Percentiles rank a stretch among this genome's conserved stretches.
Evolutionary conservation across 75 land plant genomes (phyloP).

Genomic region (Pinus tabuliformis): DNA sequence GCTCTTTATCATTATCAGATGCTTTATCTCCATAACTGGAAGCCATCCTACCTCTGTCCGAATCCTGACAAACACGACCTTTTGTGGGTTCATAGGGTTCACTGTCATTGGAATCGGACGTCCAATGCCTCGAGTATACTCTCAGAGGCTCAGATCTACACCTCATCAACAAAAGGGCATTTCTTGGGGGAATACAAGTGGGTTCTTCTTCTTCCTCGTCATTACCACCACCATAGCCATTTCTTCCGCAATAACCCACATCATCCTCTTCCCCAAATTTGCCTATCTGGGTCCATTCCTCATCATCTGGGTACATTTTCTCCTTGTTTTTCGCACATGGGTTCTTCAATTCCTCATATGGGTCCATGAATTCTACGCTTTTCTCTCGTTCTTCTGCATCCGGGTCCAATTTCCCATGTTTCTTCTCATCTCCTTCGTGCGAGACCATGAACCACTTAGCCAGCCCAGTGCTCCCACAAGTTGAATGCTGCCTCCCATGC

Average conservation of each 20-base stretch:
- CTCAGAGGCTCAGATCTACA: slow-evolving; percentile 72
- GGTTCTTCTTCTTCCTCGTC: slow-evolving; percentile 4
- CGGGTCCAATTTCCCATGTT: slow-evolving; percentile 2
- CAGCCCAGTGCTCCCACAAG: slow-evolving; percentile 19
- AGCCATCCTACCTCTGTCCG: slow-evolving; percentile 11
- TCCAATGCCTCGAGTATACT: slow-evolving; percentile 21
- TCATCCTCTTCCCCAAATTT: not conserved
- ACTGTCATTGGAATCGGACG: not conserved
- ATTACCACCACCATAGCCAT: not conserved
- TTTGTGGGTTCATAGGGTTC: not conserved
- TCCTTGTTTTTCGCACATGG: slow-evolving; percentile 6
- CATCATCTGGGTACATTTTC: not conserved
- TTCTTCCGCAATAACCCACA: not conserved
- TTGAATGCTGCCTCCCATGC: not conserved
- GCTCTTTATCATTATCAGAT: not conserved
- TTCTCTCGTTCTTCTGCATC: slow-evolving; percentile 26
- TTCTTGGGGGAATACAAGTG: slow-evolving; percentile 40
- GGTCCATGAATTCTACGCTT: not conserved
- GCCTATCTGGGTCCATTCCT: not conserved
- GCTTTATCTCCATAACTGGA: not conserved
- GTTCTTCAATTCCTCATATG: not conserved
- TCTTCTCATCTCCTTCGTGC: slow-evolving; percentile 41
- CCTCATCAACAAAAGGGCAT: slow-evolving; percentile 67
- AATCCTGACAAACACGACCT: not conserved
- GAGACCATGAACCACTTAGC: slow-evolving; percentile 56